These are phyloP conservation scores for Tripterygium wilfordii DNA, from an alignment of 177 flowering plant genomes.

Conservation along the genomic window DNA sequence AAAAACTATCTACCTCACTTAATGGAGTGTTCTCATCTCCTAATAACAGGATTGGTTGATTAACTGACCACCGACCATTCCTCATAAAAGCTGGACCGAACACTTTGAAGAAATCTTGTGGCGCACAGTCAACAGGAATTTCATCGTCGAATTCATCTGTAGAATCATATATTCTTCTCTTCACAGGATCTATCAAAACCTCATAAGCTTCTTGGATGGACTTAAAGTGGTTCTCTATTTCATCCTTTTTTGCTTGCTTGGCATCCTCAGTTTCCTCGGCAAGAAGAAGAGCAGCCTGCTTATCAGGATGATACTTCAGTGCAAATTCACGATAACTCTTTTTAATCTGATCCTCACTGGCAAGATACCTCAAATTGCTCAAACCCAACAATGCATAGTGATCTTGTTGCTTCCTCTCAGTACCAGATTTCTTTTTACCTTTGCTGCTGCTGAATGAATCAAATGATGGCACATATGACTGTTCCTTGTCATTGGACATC, in stretches of 20 bases:
- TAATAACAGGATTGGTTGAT: constrained; percentile 59
- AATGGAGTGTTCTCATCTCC: constrained; percentile 67
- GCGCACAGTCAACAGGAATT: constrained; percentile 84
- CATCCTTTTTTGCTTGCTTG: constrained; percentile 84
- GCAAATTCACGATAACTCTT: constrained; percentile 89
- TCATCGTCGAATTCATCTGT: constrained; percentile 98
- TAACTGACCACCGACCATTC: constrained; percentile 90
- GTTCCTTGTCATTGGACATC: constrained; percentile 40
- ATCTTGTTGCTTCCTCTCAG: constrained; percentile 61
- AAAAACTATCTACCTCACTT: constrained; percentile 72
- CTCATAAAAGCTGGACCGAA: constrained; percentile 95
- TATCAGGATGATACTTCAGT: constrained; percentile 85
- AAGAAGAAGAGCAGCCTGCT: constrained; percentile 85
- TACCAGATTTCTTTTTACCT: constrained; percentile 77
- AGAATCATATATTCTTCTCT: constrained; percentile 88
- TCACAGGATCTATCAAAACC: constrained; percentile 74
- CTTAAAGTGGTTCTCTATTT: constrained; percentile 83
- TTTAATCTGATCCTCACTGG: constrained; percentile 88
- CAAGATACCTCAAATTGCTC: constrained; percentile 81
- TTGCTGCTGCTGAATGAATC: constrained; percentile 72
- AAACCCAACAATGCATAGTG: constrained; percentile 90
- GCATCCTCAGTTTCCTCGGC: constrained; percentile 85
- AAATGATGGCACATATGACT: constrained; percentile 39
- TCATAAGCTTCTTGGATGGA: constrained; percentile 93
- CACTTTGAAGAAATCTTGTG: constrained; percentile 87